Conservation (phyloP, 163 green algal genomes). For the Scenedesmus sp. region DNA sequence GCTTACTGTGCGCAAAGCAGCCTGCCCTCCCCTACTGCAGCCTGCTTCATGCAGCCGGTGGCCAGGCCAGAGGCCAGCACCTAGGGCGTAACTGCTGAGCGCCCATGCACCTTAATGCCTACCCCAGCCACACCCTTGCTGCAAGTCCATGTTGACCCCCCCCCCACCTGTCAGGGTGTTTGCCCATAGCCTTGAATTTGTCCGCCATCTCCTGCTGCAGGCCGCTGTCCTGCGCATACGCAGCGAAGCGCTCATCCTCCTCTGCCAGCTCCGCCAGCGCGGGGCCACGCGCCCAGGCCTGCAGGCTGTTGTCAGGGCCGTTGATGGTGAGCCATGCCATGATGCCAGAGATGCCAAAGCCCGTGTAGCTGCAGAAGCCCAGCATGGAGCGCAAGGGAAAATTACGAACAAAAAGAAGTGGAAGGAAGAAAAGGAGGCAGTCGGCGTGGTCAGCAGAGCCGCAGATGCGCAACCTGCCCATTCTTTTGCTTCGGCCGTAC, state of each 20-base stretch:
- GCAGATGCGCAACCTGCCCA: too few species aligned
- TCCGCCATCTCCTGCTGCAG: slow-evolving; percentile 1
- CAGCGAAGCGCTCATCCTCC: slow-evolving; percentile 49
- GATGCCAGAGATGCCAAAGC: slow-evolving; percentile 38
- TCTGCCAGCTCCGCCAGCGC: slow-evolving; percentile 49
- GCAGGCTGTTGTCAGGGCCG: slow-evolving; percentile 53
- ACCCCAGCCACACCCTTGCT: neutral
- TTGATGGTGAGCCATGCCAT: slow-evolving; percentile 37
- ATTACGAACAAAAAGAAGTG: neutral
- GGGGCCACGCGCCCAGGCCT: slow-evolving; percentile 24
- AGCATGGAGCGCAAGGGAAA: too few species aligned
- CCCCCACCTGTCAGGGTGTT: slow-evolving; percentile 54
- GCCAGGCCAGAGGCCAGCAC: too few species aligned
- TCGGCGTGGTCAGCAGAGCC: neutral
- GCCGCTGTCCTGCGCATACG: slow-evolving; percentile 31
- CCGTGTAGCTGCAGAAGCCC: slow-evolving; percentile 54
- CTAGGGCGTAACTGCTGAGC: too few species aligned
- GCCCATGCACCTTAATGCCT: neutral
- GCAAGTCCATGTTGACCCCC: neutral
- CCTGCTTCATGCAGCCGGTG: too few species aligned
- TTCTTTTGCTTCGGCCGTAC: too few species aligned
- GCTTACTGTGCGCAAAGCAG: too few species aligned
- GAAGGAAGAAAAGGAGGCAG: neutral
- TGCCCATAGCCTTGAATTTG: slow-evolving; percentile 36
- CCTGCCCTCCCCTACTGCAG: too few species aligned